phyloP scores from a whole-genome alignment of 495 filamentous ascomycete genomes.

The Extremus antarcticus region DNA sequence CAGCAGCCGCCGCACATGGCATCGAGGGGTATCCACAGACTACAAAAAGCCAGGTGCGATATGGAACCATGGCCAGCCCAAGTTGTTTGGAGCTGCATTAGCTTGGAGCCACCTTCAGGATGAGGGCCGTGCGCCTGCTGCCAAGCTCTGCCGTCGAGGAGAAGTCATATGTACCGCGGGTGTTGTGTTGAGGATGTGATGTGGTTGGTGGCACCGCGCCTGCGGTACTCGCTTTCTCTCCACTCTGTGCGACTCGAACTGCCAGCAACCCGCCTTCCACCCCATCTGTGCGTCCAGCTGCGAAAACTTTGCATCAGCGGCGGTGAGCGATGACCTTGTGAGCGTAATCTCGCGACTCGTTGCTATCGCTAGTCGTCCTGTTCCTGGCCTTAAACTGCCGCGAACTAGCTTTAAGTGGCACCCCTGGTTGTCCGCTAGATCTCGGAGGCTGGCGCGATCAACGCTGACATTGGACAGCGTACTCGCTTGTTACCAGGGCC shows the following conservation, averaged over 20 bases:
- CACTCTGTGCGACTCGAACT: background rate
- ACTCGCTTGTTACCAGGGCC: background rate
- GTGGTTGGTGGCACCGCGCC: background rate
- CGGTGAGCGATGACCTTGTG: background rate
- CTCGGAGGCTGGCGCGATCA: background rate
- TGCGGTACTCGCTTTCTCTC: background rate
- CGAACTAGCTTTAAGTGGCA: background rate
- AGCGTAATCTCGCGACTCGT: background rate
- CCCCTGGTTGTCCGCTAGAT: background rate
- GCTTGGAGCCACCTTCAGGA: background rate
- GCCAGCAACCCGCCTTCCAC: background rate
- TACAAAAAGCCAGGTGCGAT: background rate
- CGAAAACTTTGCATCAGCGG: background rate
- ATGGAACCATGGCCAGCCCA: background rate
- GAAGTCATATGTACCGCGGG: background rate
- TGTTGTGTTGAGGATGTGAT: background rate
- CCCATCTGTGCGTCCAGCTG: background rate
- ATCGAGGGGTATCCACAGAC: background rate
- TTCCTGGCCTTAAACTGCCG: background rate
- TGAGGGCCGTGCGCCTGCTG: background rate
- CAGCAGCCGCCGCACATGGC: background rate
- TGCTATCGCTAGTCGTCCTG: background rate
- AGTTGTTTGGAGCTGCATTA: background rate
- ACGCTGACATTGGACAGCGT: background rate
- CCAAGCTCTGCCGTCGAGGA: background rate